Conservation (phyloP, 805 yeast species). For the Spathaspora arborariae region DNA sequence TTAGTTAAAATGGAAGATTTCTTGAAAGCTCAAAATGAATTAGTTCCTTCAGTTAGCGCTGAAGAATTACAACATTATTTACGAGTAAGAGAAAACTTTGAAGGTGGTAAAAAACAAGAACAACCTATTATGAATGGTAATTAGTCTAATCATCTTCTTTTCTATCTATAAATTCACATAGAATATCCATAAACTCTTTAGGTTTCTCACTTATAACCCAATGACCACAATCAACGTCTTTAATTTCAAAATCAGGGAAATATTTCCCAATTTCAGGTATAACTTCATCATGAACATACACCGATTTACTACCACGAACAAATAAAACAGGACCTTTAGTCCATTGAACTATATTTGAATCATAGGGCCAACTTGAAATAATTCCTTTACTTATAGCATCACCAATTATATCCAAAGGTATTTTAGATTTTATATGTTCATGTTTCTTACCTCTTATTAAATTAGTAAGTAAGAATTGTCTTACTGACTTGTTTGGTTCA, state of each 20-base stretch:
- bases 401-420: slow-evolving; percentile 72
- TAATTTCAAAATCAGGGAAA: slow-evolving; percentile 73
- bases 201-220: slow-evolving; percentile 93
- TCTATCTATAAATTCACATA: slow-evolving; percentile 59
- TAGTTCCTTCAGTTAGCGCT: slow-evolving; percentile 81
- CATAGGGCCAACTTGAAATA: slow-evolving; percentile 76
- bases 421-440: slow-evolving; percentile 45
- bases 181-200: slow-evolving; percentile 58
- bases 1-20: slow-evolving; percentile 71
- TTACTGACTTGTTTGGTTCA: slow-evolving; percentile 55
- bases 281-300: slow-evolving; percentile 79
- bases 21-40: slow-evolving; percentile 63
- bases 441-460: slow-evolving; percentile 42
- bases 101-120: slow-evolving; percentile 43
- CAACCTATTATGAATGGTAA: slow-evolving; percentile 1
- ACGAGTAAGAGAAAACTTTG: slow-evolving; percentile 75
- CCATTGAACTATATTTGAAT: slow-evolving; percentile 50
- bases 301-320: slow-evolving; percentile 72
- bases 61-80: slow-evolving; percentile 84
- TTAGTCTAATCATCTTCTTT: slow-evolving; percentile 29
- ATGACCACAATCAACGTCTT: slow-evolving; percentile 83
- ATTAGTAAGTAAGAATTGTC: slow-evolving; percentile 78
- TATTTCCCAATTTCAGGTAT: slow-evolving; percentile 67
- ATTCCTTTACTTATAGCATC: slow-evolving; percentile 60
- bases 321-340: slow-evolving; percentile 67